Percentiles rank a stretch among this genome's conserved stretches.
Conservation (phyloP, 345 rosid genomes). For the Aegle marmelos region DNA sequence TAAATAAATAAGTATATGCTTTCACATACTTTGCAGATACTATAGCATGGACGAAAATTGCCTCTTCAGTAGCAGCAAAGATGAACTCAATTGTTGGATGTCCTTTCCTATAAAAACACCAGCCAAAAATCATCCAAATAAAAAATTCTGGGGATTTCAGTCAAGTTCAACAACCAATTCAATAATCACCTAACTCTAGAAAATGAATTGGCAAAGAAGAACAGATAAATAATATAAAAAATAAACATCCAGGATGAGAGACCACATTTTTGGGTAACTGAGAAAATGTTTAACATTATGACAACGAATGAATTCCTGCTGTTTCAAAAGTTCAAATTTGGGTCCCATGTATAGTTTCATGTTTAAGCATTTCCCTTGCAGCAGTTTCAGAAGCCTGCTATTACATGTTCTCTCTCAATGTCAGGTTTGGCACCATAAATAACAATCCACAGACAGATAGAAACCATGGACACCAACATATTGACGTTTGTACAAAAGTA, state of each 20-base stretch:
- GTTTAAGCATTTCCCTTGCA: not conserved
- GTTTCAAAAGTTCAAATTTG: not conserved
- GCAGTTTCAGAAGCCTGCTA: not conserved
- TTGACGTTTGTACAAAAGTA: too few relatives aligned
- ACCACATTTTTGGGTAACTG: not conserved
- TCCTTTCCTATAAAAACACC: slow-evolving; percentile 70
- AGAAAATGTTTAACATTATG: not conserved
- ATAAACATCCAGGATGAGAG: not conserved
- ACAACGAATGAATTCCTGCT: not conserved
- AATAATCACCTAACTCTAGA: not conserved
- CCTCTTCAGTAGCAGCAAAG: slow-evolving; percentile 95
- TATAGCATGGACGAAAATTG: slow-evolving; percentile 81
- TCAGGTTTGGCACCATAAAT: not conserved
- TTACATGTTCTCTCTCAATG: not conserved
- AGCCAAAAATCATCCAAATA: slow-evolving; percentile 4
- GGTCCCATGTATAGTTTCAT: not conserved
- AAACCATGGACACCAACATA: not conserved
- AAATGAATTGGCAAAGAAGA: not conserved
- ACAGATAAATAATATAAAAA: not conserved
- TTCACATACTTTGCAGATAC: slow-evolving; percentile 86
- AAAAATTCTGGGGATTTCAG: not conserved
- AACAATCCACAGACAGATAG: not conserved
- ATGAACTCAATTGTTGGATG: slow-evolving; percentile 83
- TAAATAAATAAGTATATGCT: slow-evolving; percentile 14
- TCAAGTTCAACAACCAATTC: not conserved